Percentiles rank a stretch among this genome's conserved stretches.
Conservation (phyloP, 2,329 filamentous ascomycete genomes). For the Penicillium sp. region DNA sequence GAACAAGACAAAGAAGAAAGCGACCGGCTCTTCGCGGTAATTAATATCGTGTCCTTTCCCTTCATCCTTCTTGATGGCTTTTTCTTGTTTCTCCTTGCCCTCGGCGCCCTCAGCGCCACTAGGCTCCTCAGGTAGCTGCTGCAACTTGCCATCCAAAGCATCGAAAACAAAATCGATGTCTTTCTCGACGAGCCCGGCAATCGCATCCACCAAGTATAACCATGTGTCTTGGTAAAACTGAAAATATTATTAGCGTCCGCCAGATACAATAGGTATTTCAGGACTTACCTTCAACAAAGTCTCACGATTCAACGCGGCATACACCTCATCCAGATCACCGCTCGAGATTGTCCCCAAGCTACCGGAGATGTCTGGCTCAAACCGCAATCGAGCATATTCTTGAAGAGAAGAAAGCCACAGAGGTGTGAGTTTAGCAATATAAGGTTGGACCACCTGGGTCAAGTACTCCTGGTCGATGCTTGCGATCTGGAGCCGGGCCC, state of each 20-base stretch:
- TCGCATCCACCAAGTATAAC: conserved; percentile 94
- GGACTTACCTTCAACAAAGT: conserved; percentile 69
- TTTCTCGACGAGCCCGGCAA: conserved; percentile 94
- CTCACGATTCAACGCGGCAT: conserved; percentile 90
- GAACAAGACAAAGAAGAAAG: conserved; percentile 98
- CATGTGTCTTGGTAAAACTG: conserved; percentile 95
- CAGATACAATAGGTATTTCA: background rate
- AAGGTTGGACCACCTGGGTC: conserved; percentile 81
- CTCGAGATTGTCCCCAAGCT: conserved; percentile 79
- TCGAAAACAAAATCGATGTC: conserved; percentile 98
- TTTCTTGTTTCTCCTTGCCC: conserved; percentile 25
- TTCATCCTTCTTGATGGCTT: conserved; percentile 29
- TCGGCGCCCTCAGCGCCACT: background rate
- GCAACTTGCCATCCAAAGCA: conserved; percentile 79
- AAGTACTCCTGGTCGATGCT: conserved; percentile 90
- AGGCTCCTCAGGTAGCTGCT: conserved; percentile 37
- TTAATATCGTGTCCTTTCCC: conserved; percentile 79
- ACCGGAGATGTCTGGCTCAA: conserved; percentile 96
- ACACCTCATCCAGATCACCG: conserved; percentile 87
- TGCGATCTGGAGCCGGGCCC: conserved; percentile 94
- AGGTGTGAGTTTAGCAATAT: conserved; percentile 85
- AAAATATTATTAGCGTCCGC: background rate
- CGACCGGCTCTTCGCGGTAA: conserved; percentile 94
- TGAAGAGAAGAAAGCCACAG: conserved; percentile 90
- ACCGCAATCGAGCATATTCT: conserved; percentile 88